Conservation (phyloP, 2,329 filamentous ascomycete species). For the Fusarium pseudograminearum region DNA sequence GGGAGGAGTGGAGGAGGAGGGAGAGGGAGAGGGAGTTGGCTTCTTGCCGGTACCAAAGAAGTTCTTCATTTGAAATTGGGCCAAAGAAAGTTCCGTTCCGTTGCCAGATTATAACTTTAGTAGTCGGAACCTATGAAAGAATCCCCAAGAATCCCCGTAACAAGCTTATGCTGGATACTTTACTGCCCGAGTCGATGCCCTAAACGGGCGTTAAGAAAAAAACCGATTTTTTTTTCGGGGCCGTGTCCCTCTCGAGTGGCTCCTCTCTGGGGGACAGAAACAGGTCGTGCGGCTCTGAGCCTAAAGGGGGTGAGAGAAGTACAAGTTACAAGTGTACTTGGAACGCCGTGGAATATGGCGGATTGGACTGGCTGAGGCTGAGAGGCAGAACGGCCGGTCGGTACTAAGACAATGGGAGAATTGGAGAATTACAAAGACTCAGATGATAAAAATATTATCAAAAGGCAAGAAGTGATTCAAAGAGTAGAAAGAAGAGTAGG, state of each 20-base stretch:
- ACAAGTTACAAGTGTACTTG: slow-evolving; percentile 7
- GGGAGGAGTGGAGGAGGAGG: slow-evolving; percentile 23
- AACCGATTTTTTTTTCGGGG: slow-evolving; percentile 47
- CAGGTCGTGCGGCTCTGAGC: slow-evolving; percentile 37
- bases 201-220: slow-evolving; percentile 52
- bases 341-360: background rate
- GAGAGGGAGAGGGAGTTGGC: slow-evolving; percentile 44
- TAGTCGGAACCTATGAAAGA: slow-evolving; percentile 35
- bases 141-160: slow-evolving; percentile 52
- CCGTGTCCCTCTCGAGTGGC: slow-evolving; percentile 41
- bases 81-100: slow-evolving; percentile 42
- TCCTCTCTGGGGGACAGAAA: slow-evolving; percentile 19
- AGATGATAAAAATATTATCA: background rate
- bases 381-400: background rate
- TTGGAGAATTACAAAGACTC: slow-evolving; percentile 22
- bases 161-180: slow-evolving; percentile 57
- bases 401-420: slow-evolving; percentile 5
- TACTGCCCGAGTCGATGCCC: slow-evolving; percentile 50
- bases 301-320: slow-evolving; percentile 34
- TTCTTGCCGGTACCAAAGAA: slow-evolving; percentile 63
- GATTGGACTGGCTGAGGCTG: background rate
- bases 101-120: slow-evolving; percentile 24
- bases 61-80: slow-evolving; percentile 60
- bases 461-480: slow-evolving; percentile 18
- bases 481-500: background rate